Evolutionary conservation across 2,329 filamentous ascomycete genomes (phyloP).

Genomic region (Fusarium annulatum): DNA sequence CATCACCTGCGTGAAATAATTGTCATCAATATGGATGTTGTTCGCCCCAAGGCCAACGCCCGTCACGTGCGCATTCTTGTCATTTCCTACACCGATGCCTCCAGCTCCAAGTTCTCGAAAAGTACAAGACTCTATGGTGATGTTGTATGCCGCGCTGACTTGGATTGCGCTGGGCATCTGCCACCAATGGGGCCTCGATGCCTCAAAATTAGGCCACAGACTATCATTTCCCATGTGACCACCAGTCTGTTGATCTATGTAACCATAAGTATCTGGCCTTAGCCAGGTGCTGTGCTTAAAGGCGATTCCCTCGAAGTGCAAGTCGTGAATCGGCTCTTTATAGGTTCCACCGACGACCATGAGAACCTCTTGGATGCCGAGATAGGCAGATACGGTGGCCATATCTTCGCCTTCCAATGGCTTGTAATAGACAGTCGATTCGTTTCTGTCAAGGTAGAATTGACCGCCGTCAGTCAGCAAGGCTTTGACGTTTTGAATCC

Average conservation of each 20-base stretch:
- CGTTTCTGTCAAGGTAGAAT: not conserved
- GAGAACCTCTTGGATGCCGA: not conserved
- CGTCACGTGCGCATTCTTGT: not conserved
- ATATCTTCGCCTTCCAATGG: not conserved
- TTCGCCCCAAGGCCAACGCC: not conserved
- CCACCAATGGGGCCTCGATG: slow-evolving; percentile 6
- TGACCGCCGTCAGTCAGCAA: not conserved
- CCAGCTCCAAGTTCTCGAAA: slow-evolving; percentile 7
- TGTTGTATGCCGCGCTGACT: not conserved
- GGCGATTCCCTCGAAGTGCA: not conserved
- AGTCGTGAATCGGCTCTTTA: not conserved
- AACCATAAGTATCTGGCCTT: not conserved
- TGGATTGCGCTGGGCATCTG: slow-evolving; percentile 11
- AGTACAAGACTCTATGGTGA: not conserved
- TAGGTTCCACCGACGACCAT: not conserved
- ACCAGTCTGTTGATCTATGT: not conserved
- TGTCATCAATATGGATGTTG: not conserved
- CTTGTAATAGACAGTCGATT: not conserved
- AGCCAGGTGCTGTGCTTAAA: slow-evolving; percentile 9
- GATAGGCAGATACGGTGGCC: not conserved
- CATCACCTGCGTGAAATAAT: slow-evolving; percentile 4
- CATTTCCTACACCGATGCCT: slow-evolving; percentile 1
- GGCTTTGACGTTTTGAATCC: slow-evolving; percentile 6
- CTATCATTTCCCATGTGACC: slow-evolving; percentile 8
- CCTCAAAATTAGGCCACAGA: not conserved